Percentiles rank a stretch among this genome's conserved stretches.
Evolutionary conservation across 1,284 basidiomycete species (phyloP).

Genomic region (Sanghuangporus weigelae): DNA sequence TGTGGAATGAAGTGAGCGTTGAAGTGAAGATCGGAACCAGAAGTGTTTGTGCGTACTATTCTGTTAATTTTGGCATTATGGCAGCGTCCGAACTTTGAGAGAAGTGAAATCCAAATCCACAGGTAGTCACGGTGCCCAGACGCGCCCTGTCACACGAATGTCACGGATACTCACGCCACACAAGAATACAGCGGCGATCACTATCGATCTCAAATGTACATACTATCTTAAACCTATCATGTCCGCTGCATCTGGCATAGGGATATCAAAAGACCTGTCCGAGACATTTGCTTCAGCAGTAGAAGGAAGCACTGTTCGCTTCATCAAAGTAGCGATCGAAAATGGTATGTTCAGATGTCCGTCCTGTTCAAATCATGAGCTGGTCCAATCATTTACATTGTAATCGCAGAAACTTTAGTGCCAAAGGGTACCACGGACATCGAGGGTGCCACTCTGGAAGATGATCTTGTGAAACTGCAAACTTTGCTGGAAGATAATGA

Average conservation of each 20-base stretch:
- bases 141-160: not conserved
- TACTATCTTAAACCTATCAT: slow-evolving; percentile 32
- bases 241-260: slow-evolving; percentile 60
- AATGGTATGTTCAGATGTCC: slow-evolving; percentile 47
- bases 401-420: slow-evolving; percentile 57
- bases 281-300: slow-evolving; percentile 53
- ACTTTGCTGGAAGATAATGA: slow-evolving; percentile 50
- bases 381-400: slow-evolving; percentile 14
- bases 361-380: slow-evolving; percentile 14
- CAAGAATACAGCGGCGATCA: not conserved
- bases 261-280: slow-evolving; percentile 25
- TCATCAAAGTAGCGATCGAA: slow-evolving; percentile 68
- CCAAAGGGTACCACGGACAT: slow-evolving; percentile 44
- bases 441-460: slow-evolving; percentile 43
- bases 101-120: not conserved
- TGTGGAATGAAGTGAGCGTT: slow-evolving; percentile 24
- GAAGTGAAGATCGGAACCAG: not conserved
- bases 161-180: slow-evolving; percentile 3
- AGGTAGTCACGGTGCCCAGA: not conserved
- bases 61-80: slow-evolving; percentile 32
- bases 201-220: not conserved
- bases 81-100: not conserved
- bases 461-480: slow-evolving; percentile 56
- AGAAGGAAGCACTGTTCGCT: slow-evolving; percentile 46
- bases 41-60: slow-evolving; percentile 39